A percentile compares a stretch with the other conserved stretches of the same genome.
phyloP scores from a whole-genome alignment of 305 asterid genomes.

The Fraxinus angustifolia region DNA sequence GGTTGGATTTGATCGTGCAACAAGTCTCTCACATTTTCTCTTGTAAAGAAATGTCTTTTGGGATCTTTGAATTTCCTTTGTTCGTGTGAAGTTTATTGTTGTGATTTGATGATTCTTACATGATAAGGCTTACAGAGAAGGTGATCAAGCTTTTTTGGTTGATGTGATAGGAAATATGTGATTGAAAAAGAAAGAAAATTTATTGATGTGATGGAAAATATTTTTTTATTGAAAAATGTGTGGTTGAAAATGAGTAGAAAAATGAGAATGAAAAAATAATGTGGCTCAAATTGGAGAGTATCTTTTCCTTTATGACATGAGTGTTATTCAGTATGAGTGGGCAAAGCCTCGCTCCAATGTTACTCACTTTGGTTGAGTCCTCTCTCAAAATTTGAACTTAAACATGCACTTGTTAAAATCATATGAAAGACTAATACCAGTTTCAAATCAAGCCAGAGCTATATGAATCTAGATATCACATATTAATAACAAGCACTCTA shows the following conservation, averaged over 20 bases:
- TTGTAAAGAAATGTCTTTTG: not conserved
- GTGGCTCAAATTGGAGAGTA: too few relatives aligned
- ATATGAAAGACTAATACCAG: not conserved
- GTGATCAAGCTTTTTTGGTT: not conserved
- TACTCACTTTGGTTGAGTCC: not conserved
- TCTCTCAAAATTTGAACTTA: not conserved
- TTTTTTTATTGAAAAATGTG: too few relatives aligned
- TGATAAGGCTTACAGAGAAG: not conserved
- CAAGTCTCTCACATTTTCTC: not conserved
- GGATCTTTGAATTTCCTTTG: not conserved
- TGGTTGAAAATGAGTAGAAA: too few relatives aligned
- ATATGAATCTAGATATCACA: not conserved
- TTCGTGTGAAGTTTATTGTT: not conserved
- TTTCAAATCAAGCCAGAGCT: not conserved
- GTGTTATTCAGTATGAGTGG: not conserved
- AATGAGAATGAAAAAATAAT: too few relatives aligned
- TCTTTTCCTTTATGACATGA: too few relatives aligned
- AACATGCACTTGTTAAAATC: not conserved
- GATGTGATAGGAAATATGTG: too few relatives aligned
- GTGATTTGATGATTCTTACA: not conserved
- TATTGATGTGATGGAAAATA: too few relatives aligned
- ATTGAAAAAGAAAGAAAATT: too few relatives aligned
- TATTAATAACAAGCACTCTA: not conserved
- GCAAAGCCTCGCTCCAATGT: not conserved
- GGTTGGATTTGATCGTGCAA: not conserved